These are phyloP conservation scores for Geoglossum glabrum DNA, from an alignment of 495 filamentous ascomycete genomes.

Conservation along the genomic window DNA sequence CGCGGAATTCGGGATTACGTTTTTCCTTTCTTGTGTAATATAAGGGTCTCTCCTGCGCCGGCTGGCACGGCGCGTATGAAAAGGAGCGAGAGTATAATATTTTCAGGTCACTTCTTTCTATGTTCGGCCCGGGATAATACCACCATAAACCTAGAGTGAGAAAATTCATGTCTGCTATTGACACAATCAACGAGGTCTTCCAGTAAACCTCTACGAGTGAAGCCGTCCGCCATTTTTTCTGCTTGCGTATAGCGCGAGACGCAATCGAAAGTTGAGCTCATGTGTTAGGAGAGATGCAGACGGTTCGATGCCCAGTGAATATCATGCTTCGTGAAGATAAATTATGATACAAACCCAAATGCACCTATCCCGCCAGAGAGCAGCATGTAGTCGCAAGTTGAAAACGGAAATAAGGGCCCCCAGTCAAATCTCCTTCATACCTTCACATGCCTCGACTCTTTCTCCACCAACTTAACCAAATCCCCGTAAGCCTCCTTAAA, in stretches of 20 bases:
- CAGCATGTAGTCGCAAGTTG: background rate
- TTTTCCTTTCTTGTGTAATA: conserved; percentile 31
- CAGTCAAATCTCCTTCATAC: conserved; percentile 14
- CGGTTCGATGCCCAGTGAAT: background rate
- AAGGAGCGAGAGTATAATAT: background rate
- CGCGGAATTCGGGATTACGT: conserved; percentile 29
- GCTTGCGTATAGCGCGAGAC: background rate
- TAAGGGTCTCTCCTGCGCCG: conserved; percentile 18
- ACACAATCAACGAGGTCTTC: background rate
- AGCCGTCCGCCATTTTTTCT: background rate
- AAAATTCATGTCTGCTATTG: background rate
- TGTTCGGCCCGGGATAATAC: background rate
- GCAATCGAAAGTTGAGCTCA: background rate
- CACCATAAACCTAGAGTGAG: background rate
- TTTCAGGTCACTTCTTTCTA: background rate
- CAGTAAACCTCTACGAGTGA: background rate
- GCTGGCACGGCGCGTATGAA: background rate
- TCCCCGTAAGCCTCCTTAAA: conserved; percentile 55
- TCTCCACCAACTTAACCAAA: conserved; percentile 50
- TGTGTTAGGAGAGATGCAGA: background rate
- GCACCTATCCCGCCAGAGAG: background rate
- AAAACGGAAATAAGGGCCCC: background rate
- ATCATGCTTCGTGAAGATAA: background rate
- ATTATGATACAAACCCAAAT: background rate
- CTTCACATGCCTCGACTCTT: conserved; percentile 35